Evolutionary conservation across 768 basidiomycete genomes (phyloP).

Genomic region (Gloeophyllum trabeum): DNA sequence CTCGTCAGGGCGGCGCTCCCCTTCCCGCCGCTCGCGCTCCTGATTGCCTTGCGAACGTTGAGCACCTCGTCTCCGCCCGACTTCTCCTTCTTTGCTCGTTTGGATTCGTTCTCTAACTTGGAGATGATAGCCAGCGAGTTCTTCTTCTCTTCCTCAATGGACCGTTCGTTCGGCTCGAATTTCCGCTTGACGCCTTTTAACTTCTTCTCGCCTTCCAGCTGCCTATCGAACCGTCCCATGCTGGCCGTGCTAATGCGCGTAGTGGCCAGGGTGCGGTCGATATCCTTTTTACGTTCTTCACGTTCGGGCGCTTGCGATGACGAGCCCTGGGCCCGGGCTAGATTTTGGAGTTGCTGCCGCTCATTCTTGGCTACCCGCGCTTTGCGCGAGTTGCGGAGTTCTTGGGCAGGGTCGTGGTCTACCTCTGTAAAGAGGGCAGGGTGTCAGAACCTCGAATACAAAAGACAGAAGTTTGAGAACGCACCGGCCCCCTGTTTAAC

Average conservation of each 20-base stretch:
- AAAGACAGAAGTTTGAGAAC: slow-evolving; percentile 15
- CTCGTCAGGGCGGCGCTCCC: slow-evolving; percentile 50
- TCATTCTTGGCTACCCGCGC: slow-evolving; percentile 78
- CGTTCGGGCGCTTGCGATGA: slow-evolving; percentile 16
- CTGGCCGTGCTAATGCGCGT: slow-evolving; percentile 84
- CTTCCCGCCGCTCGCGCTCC: slow-evolving; percentile 58
- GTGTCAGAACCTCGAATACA: background rate
- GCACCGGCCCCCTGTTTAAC: slow-evolving; percentile 79
- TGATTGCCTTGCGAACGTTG: slow-evolving; percentile 84
- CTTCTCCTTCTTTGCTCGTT: background rate
- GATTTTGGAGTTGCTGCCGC: slow-evolving; percentile 61
- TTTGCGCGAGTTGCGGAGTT: slow-evolving; percentile 70
- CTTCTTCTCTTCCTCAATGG: slow-evolving; percentile 57
- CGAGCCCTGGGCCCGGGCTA: slow-evolving; percentile 39
- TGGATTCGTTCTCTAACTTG: slow-evolving; percentile 45
- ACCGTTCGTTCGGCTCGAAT: slow-evolving; percentile 78
- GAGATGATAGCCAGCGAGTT: slow-evolving; percentile 66
- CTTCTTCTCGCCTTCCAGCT: slow-evolving; percentile 87
- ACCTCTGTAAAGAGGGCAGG: slow-evolving; percentile 36
- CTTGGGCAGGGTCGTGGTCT: slow-evolving; percentile 70
- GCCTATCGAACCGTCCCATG: slow-evolving; percentile 90
- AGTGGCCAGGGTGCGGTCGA: slow-evolving; percentile 67
- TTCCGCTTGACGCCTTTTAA: slow-evolving; percentile 84
- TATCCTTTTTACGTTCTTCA: slow-evolving; percentile 51
- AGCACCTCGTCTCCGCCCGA: slow-evolving; percentile 37